Percentiles rank a stretch among this genome's conserved stretches.
Conservation (phyloP, 192 early-diverging fungal species). For the Phlyctochytrium planicorne region DNA sequence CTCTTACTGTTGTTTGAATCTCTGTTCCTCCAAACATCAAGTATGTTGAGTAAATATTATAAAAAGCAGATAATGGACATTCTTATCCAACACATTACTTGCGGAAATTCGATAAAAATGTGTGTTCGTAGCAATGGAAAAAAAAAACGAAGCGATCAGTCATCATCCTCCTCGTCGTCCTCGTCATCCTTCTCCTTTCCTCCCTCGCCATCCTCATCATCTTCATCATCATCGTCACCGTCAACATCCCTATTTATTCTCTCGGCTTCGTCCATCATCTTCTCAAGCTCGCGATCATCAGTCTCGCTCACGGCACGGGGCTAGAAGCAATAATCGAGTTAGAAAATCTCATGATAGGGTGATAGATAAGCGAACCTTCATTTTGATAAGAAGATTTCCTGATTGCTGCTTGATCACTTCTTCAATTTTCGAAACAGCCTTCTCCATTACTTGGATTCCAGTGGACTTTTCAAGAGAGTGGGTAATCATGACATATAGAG, state of each 20-base stretch:
- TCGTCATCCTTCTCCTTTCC: not conserved
- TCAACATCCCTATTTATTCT: conserved; percentile 90
- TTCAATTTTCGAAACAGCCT: conserved; percentile 77
- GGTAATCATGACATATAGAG: conserved; percentile 89
- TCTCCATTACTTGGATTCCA: conserved; percentile 87
- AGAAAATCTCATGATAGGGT: conserved; percentile 1
- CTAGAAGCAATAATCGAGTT: conserved; percentile 22
- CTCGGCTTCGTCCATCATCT: conserved; percentile 83
- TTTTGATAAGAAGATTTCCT: conserved; percentile 78
- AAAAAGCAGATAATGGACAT: no score
- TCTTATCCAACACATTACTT: no score
- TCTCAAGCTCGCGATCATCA: conserved; percentile 92
- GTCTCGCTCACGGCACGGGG: conserved; percentile 87
- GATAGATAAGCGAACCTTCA: conserved; percentile 55
- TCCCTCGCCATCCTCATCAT: conserved; percentile 32
- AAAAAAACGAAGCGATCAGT: no score
- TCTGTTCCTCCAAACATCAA: no score
- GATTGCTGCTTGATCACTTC: conserved; percentile 69
- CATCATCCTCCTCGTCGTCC: not conserved
- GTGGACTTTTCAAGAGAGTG: conserved; percentile 78
- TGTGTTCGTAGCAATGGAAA: not conserved
- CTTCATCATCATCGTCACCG: conserved; percentile 88
- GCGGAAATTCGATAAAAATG: not conserved
- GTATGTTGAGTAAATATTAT: no score
- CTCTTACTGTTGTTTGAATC: no score